Percentiles rank a stretch among this genome's conserved stretches.
These are phyloP conservation scores for Rachicladosporium sp. DNA, from an alignment of 2,329 filamentous ascomycete genomes.

Conservation along the genomic window DNA sequence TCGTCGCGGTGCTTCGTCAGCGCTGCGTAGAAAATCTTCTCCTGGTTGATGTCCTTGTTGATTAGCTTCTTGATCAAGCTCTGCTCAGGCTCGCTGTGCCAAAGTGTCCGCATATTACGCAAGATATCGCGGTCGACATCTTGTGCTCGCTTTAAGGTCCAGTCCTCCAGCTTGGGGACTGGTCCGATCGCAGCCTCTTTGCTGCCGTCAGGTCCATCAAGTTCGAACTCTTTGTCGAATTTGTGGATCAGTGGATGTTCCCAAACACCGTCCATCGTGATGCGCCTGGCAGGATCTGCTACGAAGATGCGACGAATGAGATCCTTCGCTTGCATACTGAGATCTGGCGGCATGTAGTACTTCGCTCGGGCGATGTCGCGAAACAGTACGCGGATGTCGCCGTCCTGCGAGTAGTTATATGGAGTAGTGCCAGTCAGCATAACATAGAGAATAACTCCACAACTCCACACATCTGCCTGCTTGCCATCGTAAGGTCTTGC, in stretches of 20 bases:
- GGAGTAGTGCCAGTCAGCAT: slow-evolving; percentile 74
- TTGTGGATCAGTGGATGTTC: slow-evolving; percentile 73
- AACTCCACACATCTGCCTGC: slow-evolving; percentile 86
- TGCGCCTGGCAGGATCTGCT: slow-evolving; percentile 63
- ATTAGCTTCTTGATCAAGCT: slow-evolving; percentile 57
- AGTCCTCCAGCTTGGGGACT: slow-evolving; percentile 47
- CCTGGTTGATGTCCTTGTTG: slow-evolving; percentile 54
- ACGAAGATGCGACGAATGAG: slow-evolving; percentile 71
- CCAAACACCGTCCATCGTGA: slow-evolving; percentile 74
- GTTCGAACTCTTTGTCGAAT: slow-evolving; percentile 60
- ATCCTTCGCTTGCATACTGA: slow-evolving; percentile 60
- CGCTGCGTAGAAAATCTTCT: slow-evolving; percentile 85
- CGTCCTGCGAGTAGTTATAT: slow-evolving; percentile 55
- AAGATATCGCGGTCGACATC: slow-evolving; percentile 74
- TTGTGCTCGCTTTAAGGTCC: slow-evolving; percentile 46
- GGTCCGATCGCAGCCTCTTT: slow-evolving; percentile 39
- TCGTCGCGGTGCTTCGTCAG: slow-evolving; percentile 71
- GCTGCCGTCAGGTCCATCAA: slow-evolving; percentile 44
- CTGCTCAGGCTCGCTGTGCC: slow-evolving; percentile 72
- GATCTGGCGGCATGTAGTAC: slow-evolving; percentile 33
- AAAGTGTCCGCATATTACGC: slow-evolving; percentile 76
- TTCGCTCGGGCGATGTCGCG: slow-evolving; percentile 38
- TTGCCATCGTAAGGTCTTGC: slow-evolving; percentile 69
- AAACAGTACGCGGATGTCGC: slow-evolving; percentile 53
- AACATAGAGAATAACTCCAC: slow-evolving; percentile 80